Evolutionary conservation across 1,284 basidiomycete species (phyloP).

Genomic region (Coniophora puteana): DNA sequence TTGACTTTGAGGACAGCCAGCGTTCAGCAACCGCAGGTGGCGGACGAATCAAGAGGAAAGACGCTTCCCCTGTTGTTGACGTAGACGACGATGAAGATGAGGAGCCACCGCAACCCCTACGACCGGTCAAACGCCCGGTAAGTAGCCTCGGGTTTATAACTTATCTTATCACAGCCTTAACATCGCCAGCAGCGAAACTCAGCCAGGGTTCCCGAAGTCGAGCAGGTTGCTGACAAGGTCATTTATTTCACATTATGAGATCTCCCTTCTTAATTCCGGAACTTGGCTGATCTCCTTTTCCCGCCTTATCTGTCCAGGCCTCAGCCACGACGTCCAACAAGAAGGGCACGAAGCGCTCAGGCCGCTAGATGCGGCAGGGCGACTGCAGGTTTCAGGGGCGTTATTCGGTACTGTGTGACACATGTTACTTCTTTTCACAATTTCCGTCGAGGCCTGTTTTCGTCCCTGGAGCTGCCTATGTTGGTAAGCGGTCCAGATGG

Average conservation of each 20-base stretch:
- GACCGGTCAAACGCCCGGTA: slow-evolving; percentile 3
- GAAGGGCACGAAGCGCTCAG: slow-evolving; percentile 21
- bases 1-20: slow-evolving; percentile 20
- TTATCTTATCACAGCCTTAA: background rate
- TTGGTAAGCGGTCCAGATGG: no score
- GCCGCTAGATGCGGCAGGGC: no score
- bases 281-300: background rate
- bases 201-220: slow-evolving; percentile 12
- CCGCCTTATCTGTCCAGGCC: slow-evolving; percentile 4
- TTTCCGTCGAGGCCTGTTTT: no score
- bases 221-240: slow-evolving; percentile 21
- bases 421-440: no score
- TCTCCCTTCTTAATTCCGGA: background rate
- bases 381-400: no score
- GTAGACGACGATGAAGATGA: slow-evolving; percentile 19
- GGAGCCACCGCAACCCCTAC: slow-evolving; percentile 19
- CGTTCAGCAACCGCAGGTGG: background rate
- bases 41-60: slow-evolving; percentile 17
- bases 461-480: no score
- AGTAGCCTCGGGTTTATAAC: background rate
- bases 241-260: slow-evolving; percentile 1
- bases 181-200: slow-evolving; percentile 23
- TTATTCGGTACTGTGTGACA: no score
- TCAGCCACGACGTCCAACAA: slow-evolving; percentile 18
- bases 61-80: slow-evolving; percentile 19